Evolutionary conservation across 2,329 filamentous ascomycete genomes (phyloP), one percentile per base, ranked within the genome.

Genomic region (Ophiostoma australiae): DNA sequence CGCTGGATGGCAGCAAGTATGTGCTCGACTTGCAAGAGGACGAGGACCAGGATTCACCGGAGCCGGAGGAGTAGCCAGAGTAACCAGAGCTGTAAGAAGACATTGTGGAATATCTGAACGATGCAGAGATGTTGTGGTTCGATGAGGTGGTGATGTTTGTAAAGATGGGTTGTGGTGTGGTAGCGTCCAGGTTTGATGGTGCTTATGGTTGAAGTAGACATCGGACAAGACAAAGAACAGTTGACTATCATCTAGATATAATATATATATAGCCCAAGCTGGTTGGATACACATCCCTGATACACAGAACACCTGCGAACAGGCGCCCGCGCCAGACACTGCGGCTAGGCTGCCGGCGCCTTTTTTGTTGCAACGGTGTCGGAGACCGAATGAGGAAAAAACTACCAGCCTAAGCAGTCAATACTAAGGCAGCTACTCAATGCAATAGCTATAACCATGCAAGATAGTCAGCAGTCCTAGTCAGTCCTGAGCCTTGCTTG

Each of bases 1-100:
- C 44, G 44, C 44, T 68, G 27, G 44, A 35, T 35, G 41, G 27
- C 31, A 17, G 67, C 31, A 20, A 35, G 44, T 31, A 48, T 6
- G n/a, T 20, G 39, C 3, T 33, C 39, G 67, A 48, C 20, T 61
- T 13, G 63, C 27, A 58, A n/a, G 52, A 58, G 11, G 23, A 58
- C 13, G 52, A 31, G 1, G 70, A 68, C 37, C 65, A 67, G 13
- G 68, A 72, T n/a, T 23, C 20, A 23, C 23, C 33, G 33, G 41
- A 61, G 66, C 37, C 27, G 67, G 67, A 27, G 15, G 27, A 11
- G 41, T 52, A 31, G 41, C n/a, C 39, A 20, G 15, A 44, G 39
- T 48, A 48, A 41, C 31, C 48, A 11, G 35, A 35, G 20, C 4
- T 37, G 48, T 68, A 67, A 23, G 71, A 67, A 17, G 69, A 31